A percentile compares a stretch with the other conserved stretches of the same genome.
Evolutionary conservation across 441 rosid species (phyloP).

Genomic region (Syzygium malaccense): DNA sequence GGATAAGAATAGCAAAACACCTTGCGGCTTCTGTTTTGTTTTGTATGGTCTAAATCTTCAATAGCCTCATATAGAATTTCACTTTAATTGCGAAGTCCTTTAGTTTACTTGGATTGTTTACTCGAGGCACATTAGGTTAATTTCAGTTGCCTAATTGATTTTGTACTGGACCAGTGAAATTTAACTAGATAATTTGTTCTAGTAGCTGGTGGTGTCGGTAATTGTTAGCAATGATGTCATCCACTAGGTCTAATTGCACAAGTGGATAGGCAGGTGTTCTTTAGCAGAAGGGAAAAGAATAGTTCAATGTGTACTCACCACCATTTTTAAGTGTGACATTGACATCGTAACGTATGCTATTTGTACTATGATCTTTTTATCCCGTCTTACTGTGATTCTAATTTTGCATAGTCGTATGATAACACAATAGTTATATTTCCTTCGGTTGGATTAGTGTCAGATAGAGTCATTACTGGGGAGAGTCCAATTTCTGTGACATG

Average conservation of each 20-base stretch:
- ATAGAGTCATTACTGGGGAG: not conserved
- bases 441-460: no score
- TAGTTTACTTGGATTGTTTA: not conserved
- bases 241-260: not conserved
- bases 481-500: not conserved
- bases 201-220: not conserved
- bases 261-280: not conserved
- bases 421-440: no score
- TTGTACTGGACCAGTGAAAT: not conserved
- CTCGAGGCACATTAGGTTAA: not conserved
- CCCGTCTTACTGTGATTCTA: no score
- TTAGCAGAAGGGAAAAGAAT: not conserved
- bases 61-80: not conserved
- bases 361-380: no score
- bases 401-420: no score
- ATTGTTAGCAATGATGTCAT: not conserved
- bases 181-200: not conserved
- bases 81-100: not conserved
- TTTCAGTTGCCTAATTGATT: not conserved
- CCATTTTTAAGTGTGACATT: not conserved
- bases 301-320: not conserved
- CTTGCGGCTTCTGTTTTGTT: slow-evolving; percentile 95
- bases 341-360: not conserved
- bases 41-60: slow-evolving; percentile 31
- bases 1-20: slow-evolving; percentile 91